Conservation (phyloP, 371 early-diverging fungal genomes). For the Catenaria anguillulae region DNA sequence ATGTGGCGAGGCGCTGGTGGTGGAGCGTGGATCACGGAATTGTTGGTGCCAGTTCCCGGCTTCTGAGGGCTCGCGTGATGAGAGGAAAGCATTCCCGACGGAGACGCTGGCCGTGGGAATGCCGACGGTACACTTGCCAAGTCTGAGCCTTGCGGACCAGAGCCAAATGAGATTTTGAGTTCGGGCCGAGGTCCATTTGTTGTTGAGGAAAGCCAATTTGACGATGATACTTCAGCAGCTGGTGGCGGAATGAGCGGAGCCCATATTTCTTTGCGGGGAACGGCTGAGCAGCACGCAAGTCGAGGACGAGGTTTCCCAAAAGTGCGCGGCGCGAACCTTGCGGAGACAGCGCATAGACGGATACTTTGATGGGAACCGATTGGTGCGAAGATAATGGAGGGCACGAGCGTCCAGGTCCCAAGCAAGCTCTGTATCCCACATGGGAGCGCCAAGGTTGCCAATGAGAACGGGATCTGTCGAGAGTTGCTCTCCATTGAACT, state of each 20-base stretch:
- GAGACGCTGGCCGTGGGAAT: too few relatives aligned
- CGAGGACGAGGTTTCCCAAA: slow-evolving; percentile 33
- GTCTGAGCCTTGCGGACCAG: slow-evolving; percentile 12
- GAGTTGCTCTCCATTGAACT: slow-evolving; percentile 36
- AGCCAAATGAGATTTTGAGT: slow-evolving; percentile 25
- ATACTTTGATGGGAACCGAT: slow-evolving; percentile 27
- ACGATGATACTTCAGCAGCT: too few relatives aligned
- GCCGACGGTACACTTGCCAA: too few relatives aligned
- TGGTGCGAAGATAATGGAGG: slow-evolving; percentile 24
- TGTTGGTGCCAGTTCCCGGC: too few relatives aligned
- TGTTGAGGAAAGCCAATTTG: too few relatives aligned
- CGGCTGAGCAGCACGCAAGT: slow-evolving; percentile 15
- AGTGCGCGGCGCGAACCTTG: slow-evolving; percentile 12
- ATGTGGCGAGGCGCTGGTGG: too few relatives aligned
- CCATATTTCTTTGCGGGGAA: neutral
- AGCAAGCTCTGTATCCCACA: slow-evolving; percentile 33
- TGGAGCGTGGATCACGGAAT: too few relatives aligned
- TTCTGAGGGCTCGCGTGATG: too few relatives aligned
- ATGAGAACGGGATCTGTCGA: slow-evolving; percentile 26
- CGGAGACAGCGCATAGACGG: slow-evolving; percentile 20
- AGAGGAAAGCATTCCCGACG: too few relatives aligned
- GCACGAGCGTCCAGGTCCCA: slow-evolving; percentile 26
- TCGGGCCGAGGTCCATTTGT: slow-evolving; percentile 11
- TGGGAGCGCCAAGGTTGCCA: slow-evolving; percentile 12
- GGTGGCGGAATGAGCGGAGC: neutral